A percentile compares a stretch with the other conserved stretches of the same genome.
Evolutionary conservation across 306 rosid genomes (phyloP).

Genomic region (Chamaecrista fasciculata): DNA sequence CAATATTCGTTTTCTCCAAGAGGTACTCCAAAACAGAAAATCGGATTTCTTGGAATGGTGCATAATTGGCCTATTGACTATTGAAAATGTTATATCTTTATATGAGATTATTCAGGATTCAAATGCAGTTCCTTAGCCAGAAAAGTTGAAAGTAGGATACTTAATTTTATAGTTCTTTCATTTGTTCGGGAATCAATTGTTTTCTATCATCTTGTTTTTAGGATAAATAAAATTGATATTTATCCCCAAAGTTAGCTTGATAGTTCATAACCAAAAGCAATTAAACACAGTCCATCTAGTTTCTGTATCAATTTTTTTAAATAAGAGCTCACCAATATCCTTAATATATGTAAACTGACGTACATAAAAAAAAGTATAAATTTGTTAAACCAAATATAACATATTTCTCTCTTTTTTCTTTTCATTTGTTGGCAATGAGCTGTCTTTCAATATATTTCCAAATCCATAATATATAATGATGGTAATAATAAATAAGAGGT

Average conservation of each 20-base stretch:
- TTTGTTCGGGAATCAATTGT: slow-evolving; percentile 28
- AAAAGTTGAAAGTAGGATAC: slow-evolving; percentile 30
- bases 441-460: no score
- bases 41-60: slow-evolving; percentile 98
- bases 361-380: no score
- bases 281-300: neutral
- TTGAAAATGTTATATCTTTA: slow-evolving; percentile 74
- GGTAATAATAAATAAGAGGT: no score
- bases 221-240: slow-evolving; percentile 23
- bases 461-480: no score
- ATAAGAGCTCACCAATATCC: no score
- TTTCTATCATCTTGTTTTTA: slow-evolving; percentile 8
- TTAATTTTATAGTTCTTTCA: slow-evolving; percentile 25
- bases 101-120: slow-evolving; percentile 82
- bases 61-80: slow-evolving; percentile 77
- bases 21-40: slow-evolving; percentile 92
- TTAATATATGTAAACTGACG: no score
- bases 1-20: slow-evolving; percentile 95
- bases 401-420: no score
- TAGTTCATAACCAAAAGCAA: neutral
- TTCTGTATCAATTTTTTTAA: neutral
- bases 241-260: neutral
- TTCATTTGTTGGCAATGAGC: no score
- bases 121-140: slow-evolving; percentile 38
- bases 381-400: no score